Base-by-base conservation (phyloP, 1,139 yeast species). In the Hemisphaericaspora xylanilytica region DNA sequence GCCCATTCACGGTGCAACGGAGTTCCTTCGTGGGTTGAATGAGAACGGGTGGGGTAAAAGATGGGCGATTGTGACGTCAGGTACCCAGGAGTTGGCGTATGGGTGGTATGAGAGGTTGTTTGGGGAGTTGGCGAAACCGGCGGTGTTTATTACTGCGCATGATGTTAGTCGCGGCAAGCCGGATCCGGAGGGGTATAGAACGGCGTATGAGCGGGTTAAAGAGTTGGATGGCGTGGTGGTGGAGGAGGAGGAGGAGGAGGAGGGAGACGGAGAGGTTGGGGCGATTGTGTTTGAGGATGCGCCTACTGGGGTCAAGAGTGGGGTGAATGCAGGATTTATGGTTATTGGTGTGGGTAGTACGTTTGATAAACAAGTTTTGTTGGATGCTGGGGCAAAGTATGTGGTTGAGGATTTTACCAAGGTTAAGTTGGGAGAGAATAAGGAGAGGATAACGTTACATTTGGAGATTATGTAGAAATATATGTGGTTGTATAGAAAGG, bases 51-150 rank as follows among this genome's bases (percentile, higher is more conserved):
- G 16, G 15, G 38, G 38, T 2, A 28, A 36, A 9, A 35, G 44
- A 11, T 54, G 58, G 59, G 58, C 53, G 0, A 49, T 55, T 14
- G 52, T 55, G 3, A 55, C 59, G 5, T 53, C 58, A 1, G 59
- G 57, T 3, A 54, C 58, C 5, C 22, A 35, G 2, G 39, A 40
- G 2, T 49, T 53, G 34, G 58, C 57, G 2, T 45, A 47, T 36
- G 50, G 51, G 4, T 54, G 58, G 58, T 50, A 49, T 25, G 45
- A 39, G 5, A 44, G 31, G 3, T 35, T 53, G 18, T 53, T 52
- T 5, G 20, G 26, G 7, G 33, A 25, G 14, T 20, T 43, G 9
- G 27, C 32, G 3, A 41, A 41, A 21, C 58, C 59, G 0, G 27
- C 34, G 29, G 53, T 52, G 18, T 55, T 53, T 30, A 44, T 55